Evolutionary conservation across 257 asterid species (phyloP).

Genomic region (Scutellaria galericulata): DNA sequence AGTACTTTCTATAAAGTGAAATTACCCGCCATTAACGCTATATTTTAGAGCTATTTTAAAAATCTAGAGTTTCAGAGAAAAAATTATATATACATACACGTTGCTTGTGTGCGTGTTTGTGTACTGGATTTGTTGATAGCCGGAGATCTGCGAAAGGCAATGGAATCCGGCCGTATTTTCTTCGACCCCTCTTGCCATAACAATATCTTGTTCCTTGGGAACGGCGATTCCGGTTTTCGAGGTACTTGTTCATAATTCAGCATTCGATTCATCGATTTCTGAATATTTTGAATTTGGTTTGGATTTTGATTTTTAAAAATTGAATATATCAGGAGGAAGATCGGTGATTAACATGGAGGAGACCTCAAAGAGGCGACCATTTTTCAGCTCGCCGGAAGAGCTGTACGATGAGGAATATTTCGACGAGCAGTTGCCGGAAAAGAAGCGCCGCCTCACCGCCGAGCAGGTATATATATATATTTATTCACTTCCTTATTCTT

Average conservation of each 20-base stretch:
- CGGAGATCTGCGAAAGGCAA: slow-evolving; percentile 48
- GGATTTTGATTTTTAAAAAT: not conserved
- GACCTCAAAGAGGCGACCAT: slow-evolving; percentile 70
- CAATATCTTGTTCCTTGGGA: slow-evolving; percentile 76
- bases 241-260: slow-evolving; percentile 46
- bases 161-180: slow-evolving; percentile 84
- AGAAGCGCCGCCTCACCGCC: slow-evolving; percentile 92
- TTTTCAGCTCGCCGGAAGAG: slow-evolving; percentile 77
- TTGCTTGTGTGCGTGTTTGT: slow-evolving; percentile 27
- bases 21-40: slow-evolving; percentile 19
- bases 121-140: slow-evolving; percentile 36
- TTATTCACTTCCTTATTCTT: not conserved
- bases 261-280: not conserved
- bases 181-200: slow-evolving; percentile 72
- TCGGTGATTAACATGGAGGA: slow-evolving; percentile 76
- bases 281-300: not conserved
- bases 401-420: slow-evolving; percentile 84
- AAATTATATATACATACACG: slow-evolving; percentile 37
- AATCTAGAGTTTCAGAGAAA: slow-evolving; percentile 34
- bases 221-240: slow-evolving; percentile 65
- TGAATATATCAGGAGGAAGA: slow-evolving; percentile 52
- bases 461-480: slow-evolving; percentile 64
- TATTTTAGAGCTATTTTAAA: slow-evolving; percentile 31
- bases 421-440: slow-evolving; percentile 93
- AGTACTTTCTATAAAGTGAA: not conserved